Percentiles rank a stretch among this genome's conserved stretches.
phyloP scores from a whole-genome alignment of 1,139 yeast genomes.

The Sugiyamaella sp. region DNA sequence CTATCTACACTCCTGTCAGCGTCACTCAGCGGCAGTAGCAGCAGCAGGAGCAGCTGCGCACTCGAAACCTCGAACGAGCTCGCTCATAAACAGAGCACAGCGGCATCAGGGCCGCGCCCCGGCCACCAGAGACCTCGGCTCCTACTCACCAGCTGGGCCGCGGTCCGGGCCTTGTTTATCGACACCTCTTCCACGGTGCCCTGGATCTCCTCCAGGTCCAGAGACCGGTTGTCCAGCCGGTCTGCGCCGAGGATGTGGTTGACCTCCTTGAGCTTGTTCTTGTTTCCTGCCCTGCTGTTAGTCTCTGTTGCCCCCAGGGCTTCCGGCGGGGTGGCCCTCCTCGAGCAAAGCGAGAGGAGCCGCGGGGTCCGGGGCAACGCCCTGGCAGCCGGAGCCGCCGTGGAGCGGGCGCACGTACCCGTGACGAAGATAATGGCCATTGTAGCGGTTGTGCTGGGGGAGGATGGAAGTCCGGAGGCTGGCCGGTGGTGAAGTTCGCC shows the following conservation, averaged over 20 bases:
- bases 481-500: no score
- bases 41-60: no score
- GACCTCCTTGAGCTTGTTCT: constrained; percentile 84
- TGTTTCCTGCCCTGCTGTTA: constrained; percentile 64
- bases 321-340: background rate
- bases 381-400: background rate
- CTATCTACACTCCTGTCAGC: constrained; percentile 35
- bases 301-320: background rate
- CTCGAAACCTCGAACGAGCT: no score
- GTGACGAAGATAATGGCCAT: constrained; percentile 22
- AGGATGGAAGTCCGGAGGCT: background rate
- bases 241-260: constrained; percentile 70
- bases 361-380: background rate
- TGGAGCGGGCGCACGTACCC: constrained; percentile 14
- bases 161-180: constrained; percentile 74
- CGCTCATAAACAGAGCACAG: no score
- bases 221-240: constrained; percentile 52
- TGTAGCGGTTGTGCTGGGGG: background rate
- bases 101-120: background rate
- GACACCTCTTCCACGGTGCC: constrained; percentile 86
- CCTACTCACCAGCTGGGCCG: constrained; percentile 55
- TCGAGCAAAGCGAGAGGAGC: background rate
- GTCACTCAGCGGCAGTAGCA: no score
- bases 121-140: background rate
- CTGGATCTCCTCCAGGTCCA: constrained; percentile 89